Base-by-base conservation (phyloP, 2,329 filamentous ascomycete species). In the Fusarium pseudograminearum region DNA sequence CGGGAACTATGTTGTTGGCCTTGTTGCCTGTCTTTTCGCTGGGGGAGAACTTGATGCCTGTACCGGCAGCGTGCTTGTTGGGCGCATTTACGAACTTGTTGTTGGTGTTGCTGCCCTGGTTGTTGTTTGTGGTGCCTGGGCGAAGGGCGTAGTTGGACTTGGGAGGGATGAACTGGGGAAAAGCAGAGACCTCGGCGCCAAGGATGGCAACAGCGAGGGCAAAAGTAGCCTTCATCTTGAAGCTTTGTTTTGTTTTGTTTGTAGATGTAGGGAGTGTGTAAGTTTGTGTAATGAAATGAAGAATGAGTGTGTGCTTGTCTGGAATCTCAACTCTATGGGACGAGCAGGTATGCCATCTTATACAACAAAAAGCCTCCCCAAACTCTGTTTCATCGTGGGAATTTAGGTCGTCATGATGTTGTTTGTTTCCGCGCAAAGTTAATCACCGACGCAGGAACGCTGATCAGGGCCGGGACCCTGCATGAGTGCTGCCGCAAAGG, bases 91-190 rank as follows among this genome's bases (percentile, higher is more conserved):
- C 28, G 3, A 30, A 11, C 14, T 51, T 51, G 24, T 12, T 50
- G 33, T 28, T 36, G 33, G 26, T 51, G 8, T 16, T 45, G 40
- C 20, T 42, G 15, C 3, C 15, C 16, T 45, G 18, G 16, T 28
- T 45, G 26, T 45, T 20, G 24, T 8, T 30, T 4, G 24, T 45
- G 4, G 24, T 45, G 18, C 26, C 34, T 24, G 45, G 38, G 1
- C 24, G 57, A 20, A 65, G 45, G 15, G 61, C 60, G 22, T 65
- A 65, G 15, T 36, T 36, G 16, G 45, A n/a, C 52, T 65, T 65
- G 20, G 60, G 61, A 28, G 41, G 41, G 42, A 51, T 15, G 12
- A 59, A 1, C 58, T 51, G 1, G 36, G 61, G 61, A 1, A 65
- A n/a, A 4, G 64, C 30, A 5, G 22, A 59, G 5, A 46, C 61